A percentile compares a stretch with the other conserved stretches of the same genome.
Conservation (phyloP, 2,329 filamentous ascomycete genomes). For the Elsinoe fawcettii region DNA sequence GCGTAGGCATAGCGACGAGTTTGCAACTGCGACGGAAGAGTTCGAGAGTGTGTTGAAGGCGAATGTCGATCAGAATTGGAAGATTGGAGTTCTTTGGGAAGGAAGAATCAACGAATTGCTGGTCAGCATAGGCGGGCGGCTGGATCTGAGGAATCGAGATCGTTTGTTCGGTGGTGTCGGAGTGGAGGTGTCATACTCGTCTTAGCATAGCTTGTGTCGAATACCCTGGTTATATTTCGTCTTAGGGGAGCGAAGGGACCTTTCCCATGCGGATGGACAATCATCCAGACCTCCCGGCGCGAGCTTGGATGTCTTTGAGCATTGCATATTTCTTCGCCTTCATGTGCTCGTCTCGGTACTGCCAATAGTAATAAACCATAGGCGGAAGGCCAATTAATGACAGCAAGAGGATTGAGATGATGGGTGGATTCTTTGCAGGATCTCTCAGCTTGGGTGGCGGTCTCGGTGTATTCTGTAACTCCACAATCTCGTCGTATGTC, state of each 20-base stretch:
- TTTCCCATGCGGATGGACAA: not conserved
- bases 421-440: conserved; percentile 8
- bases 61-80: conserved; percentile 78
- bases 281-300: conserved; percentile 1
- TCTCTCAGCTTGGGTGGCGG: not conserved
- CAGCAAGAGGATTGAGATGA: conserved; percentile 17
- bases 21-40: conserved; percentile 33
- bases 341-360: conserved; percentile 29
- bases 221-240: not conserved
- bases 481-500: conserved; percentile 1
- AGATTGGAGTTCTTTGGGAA: conserved; percentile 84
- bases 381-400: conserved; percentile 23
- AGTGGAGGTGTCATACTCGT: conserved; percentile 75
- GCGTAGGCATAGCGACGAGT: conserved; percentile 20
- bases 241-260: not conserved
- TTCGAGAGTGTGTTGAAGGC: conserved; percentile 85
- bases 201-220: conserved; percentile 34
- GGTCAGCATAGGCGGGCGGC: conserved; percentile 79
- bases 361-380: conserved; percentile 26
- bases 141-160: conserved; percentile 69
- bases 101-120: conserved; percentile 85
- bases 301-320: conserved; percentile 24
- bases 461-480: not conserved
- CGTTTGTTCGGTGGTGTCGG: conserved; percentile 71
- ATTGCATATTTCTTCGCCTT: conserved; percentile 26